Percentiles rank a stretch among this genome's conserved stretches.
Conservation (phyloP, 495 filamentous ascomycete species). For the Aspergillus heteromorphus region DNA sequence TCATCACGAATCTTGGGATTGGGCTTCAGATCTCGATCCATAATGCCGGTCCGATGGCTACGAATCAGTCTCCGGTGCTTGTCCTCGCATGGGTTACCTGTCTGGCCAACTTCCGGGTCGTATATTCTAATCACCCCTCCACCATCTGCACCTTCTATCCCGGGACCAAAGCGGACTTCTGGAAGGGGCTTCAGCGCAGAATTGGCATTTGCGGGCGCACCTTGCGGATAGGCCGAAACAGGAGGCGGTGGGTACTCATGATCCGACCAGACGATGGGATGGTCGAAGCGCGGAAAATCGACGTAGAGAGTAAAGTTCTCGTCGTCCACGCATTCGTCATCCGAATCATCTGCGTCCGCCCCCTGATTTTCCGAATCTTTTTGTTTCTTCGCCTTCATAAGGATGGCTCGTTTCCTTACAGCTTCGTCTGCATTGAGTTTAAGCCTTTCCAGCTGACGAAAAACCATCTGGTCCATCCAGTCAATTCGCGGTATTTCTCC, state of each 20-base stretch:
- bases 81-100: slow-evolving; percentile 90
- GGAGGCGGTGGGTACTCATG: slow-evolving; percentile 84
- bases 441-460: slow-evolving; percentile 75
- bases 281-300: slow-evolving; percentile 92
- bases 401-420: slow-evolving; percentile 31
- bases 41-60: slow-evolving; percentile 84
- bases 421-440: slow-evolving; percentile 52
- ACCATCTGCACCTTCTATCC: slow-evolving; percentile 60
- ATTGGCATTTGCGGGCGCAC: slow-evolving; percentile 57
- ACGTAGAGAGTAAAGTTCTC: slow-evolving; percentile 73
- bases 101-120: slow-evolving; percentile 83
- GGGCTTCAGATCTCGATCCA: slow-evolving; percentile 90
- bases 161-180: slow-evolving; percentile 77
- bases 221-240: slow-evolving; percentile 63
- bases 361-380: slow-evolving; percentile 15
- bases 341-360: slow-evolving; percentile 28
- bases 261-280: slow-evolving; percentile 92
- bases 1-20: slow-evolving; percentile 96
- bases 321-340: slow-evolving; percentile 43
- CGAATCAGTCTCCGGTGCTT: slow-evolving; percentile 90
- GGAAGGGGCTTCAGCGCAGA: slow-evolving; percentile 69
- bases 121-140: slow-evolving; percentile 71
- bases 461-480: slow-evolving; percentile 93
- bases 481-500: slow-evolving; percentile 86
- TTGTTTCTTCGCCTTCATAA: slow-evolving; percentile 23